A percentile compares a stretch with the other conserved stretches of the same genome.
Evolutionary conservation across 2,329 filamentous ascomycete genomes (phyloP).

Genomic region (Fusarium nodosum): DNA sequence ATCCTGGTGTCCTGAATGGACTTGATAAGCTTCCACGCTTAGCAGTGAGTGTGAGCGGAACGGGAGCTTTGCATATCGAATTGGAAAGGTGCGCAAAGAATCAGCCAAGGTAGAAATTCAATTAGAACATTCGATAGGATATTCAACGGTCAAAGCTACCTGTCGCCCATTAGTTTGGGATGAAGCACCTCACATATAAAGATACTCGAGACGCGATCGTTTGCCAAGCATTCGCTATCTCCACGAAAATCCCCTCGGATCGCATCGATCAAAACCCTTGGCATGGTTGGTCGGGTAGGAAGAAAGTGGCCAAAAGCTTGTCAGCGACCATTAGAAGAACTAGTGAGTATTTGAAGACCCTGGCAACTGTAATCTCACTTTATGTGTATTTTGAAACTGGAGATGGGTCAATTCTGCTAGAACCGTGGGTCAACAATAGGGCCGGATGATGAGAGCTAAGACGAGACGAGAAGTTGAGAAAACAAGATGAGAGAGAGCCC

Average conservation of each 20-base stretch:
- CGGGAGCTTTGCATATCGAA: slow-evolving; percentile 10
- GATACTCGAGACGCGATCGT: background rate
- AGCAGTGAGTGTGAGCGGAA: slow-evolving; percentile 23
- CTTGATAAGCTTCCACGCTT: slow-evolving; percentile 28
- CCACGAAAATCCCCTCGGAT: slow-evolving; percentile 17
- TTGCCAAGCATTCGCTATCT: slow-evolving; percentile 33
- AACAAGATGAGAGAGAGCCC: background rate
- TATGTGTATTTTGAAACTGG: slow-evolving; percentile 25
- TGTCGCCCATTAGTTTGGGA: background rate
- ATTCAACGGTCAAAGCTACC: background rate
- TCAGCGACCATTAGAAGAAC: slow-evolving; percentile 12
- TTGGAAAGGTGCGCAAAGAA: slow-evolving; percentile 9
- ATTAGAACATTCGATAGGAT: slow-evolving; percentile 15
- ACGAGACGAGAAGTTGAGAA: slow-evolving; percentile 15
- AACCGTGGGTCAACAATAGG: slow-evolving; percentile 20
- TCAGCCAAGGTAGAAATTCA: background rate
- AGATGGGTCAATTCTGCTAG: slow-evolving; percentile 18
- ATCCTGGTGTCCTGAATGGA: slow-evolving; percentile 4
- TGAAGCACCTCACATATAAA: background rate
- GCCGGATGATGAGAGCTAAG: slow-evolving; percentile 6
- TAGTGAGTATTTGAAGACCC: slow-evolving; percentile 7
- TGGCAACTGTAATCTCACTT: slow-evolving; percentile 11
- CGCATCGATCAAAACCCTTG: slow-evolving; percentile 27
- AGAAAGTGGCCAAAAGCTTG: slow-evolving; percentile 36
- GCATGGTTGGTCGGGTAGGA: slow-evolving; percentile 8